Evolutionary conservation across 2,329 filamentous ascomycete species (phyloP).

Genomic region (Penicillium sp.): DNA sequence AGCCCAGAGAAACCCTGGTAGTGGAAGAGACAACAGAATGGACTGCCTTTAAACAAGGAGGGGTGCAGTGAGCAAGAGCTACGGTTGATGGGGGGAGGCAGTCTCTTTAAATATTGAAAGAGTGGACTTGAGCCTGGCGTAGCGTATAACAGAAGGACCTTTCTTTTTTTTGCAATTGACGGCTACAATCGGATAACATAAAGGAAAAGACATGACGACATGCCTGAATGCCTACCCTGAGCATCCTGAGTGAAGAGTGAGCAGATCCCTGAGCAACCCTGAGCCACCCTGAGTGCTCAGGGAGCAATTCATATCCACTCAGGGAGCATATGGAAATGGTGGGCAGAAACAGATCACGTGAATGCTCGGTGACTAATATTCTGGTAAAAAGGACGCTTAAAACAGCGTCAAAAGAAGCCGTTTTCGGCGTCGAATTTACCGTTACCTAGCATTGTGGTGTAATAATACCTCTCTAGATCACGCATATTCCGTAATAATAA

Average conservation of each 20-base stretch:
- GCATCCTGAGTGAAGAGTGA: conserved; percentile 13
- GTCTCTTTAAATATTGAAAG: conserved; percentile 14
- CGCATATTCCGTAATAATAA: too few relatives aligned
- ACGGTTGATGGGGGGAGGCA: conserved; percentile 1
- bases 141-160: background rate
- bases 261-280: conserved; percentile 11
- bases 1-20: background rate
- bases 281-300: conserved; percentile 8
- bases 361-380: conserved; percentile 6
- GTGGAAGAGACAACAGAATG: background rate
- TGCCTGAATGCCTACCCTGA: background rate
- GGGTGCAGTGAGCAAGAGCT: conserved; percentile 1
- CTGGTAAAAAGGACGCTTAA: conserved; percentile 16
- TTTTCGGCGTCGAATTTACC: conserved; percentile 3
- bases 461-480: background rate
- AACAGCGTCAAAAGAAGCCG: conserved; percentile 9
- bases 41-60: background rate
- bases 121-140: background rate
- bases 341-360: conserved; percentile 2
- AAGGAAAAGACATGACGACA: background rate
- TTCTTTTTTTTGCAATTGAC: conserved; percentile 3
- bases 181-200: conserved; percentile 9
- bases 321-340: conserved; percentile 5
- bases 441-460: background rate
- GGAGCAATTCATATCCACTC: conserved; percentile 8